Base-by-base conservation (phyloP, 192 early-diverging fungal species). In the Pecoramyces ruminantium region DNA sequence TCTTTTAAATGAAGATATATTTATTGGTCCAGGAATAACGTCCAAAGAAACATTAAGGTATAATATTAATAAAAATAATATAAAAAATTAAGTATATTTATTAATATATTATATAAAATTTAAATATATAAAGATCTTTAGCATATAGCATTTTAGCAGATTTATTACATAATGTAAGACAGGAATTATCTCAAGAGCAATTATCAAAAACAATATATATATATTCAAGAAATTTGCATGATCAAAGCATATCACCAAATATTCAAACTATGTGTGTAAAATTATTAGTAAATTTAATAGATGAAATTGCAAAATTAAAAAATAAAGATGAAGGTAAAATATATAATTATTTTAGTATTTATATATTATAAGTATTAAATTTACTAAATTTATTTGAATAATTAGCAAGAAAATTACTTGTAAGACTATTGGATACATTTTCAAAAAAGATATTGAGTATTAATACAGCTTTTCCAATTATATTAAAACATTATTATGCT, bases 221-320 rank as follows among this genome's bases (percentile, higher is more conserved):
- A 78, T 98, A 97, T 85, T 93, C 97, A 4, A 86, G 92, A 27
- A 96, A 96, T 86, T 86, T 98, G 80, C 96, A 98, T 83, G 98
- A 99, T 85, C 88, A 91, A 29, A 89, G 90, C n/a, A 89, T 99
- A 58, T 91, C 96, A 30, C 92, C 94, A 0, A 93, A 92, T 79
- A 95, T 98, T 42, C 98, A 98, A 84, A 97, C 96, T 2, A 96
- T 98, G 95, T 97, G 96, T 82, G 93, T 92, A 80, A 98, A 97
- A 83, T 86, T 99, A 29, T 87, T 99, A 21, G 85, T 96, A 58
- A 96, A 96, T 83, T 84, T 98, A 28, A 93, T 96, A 17, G 98
- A 98, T 78, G 93, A 92, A 78, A 92, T 95, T 83, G 88, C 93
- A 78, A 90, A 89, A 28, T 78, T 89, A 88, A 17, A 90, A 89